Base-by-base conservation (phyloP, 2,329 filamentous ascomycete species). In the Zymoseptoria tritici region DNA sequence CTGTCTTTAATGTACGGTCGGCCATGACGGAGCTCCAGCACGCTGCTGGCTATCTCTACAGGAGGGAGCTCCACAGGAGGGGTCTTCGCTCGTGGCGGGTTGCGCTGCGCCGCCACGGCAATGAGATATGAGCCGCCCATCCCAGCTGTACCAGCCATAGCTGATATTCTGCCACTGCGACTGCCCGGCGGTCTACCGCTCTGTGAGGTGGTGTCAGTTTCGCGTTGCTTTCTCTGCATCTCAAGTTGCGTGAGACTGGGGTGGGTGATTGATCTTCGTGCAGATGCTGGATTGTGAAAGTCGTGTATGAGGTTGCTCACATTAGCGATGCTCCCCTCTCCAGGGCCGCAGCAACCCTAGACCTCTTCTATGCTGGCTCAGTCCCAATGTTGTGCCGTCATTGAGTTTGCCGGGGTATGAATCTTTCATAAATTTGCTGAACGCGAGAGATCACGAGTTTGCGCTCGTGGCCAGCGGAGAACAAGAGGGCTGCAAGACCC, bases 1-100 rank as follows among this genome's bases (percentile, higher is more conserved):
- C 89, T 78, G 70, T 96, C 90, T 71, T 88, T 85, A 64, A 95
- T 83, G 75, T 93, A 97, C 53, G 88, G 88, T 60, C 91, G 88
- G 56, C 90, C 90, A 77, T 94, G 87, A 69, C 88, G 86, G 64
- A 86, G 77, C 65, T 88, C 69, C 56, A 64, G 70, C 3, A 67
- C 62, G 20, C 60, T 57, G 21, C 57, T 57, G 36, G 36, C 36
- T 7, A 6, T n/a, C 36, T 46, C 36, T 29, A 29, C 26, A 29
- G 26, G 26, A 29, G 26, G 36, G 36, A 7, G 1, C 26, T 29
- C 26, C 26, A 29, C 26, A 29, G 16, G 16, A 46, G 36, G 13
- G 13, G 36, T n/a, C 58, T 53, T 57, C 58, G 26, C 55, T 56
- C 58, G 36, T 11, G 36, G 36, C 13, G 36, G 36, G 16, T 46